These are phyloP conservation scores for Alternaria panax DNA, from an alignment of 2,329 filamentous ascomycete species.

Conservation along the genomic window DNA sequence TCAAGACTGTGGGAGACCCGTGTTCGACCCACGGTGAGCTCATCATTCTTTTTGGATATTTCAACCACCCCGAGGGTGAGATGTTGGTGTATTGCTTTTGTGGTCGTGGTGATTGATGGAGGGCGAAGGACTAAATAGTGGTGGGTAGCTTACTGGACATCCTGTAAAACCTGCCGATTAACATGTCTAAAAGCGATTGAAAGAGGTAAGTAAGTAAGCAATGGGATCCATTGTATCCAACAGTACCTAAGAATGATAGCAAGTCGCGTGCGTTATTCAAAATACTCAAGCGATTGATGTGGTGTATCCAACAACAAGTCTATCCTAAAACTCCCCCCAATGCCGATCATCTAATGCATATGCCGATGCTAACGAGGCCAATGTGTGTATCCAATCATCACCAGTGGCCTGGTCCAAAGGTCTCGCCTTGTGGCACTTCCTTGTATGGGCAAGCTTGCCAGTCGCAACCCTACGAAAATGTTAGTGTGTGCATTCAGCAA, in stretches of 20 bases:
- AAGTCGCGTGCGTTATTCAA: not conserved
- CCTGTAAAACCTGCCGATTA: too few relatives aligned
- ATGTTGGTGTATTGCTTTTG: not conserved
- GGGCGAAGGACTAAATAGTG: not conserved
- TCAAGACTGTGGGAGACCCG: not conserved
- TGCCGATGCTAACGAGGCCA: not conserved
- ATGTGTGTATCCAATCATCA: slow-evolving; percentile 5
- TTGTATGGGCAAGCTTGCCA: slow-evolving; percentile 81
- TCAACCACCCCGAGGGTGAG: not conserved
- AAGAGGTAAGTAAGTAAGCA: not conserved
- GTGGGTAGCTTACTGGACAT: too few relatives aligned
- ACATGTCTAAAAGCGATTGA: too few relatives aligned
- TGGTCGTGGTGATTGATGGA: too few relatives aligned
- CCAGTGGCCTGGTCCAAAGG: slow-evolving; percentile 47
- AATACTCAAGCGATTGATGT: not conserved
- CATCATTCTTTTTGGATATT: not conserved
- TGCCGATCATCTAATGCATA: not conserved
- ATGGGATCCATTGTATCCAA: not conserved
- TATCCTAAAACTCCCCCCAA: not conserved
- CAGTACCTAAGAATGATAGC: not conserved
- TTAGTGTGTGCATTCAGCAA: slow-evolving; percentile 14
- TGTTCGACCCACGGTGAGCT: not conserved
- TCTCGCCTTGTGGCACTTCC: slow-evolving; percentile 55
- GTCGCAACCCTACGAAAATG: slow-evolving; percentile 69
- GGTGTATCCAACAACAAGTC: not conserved